Conservation (phyloP, 2,329 filamentous ascomycete genomes). For the Claviceps sp. region DNA sequence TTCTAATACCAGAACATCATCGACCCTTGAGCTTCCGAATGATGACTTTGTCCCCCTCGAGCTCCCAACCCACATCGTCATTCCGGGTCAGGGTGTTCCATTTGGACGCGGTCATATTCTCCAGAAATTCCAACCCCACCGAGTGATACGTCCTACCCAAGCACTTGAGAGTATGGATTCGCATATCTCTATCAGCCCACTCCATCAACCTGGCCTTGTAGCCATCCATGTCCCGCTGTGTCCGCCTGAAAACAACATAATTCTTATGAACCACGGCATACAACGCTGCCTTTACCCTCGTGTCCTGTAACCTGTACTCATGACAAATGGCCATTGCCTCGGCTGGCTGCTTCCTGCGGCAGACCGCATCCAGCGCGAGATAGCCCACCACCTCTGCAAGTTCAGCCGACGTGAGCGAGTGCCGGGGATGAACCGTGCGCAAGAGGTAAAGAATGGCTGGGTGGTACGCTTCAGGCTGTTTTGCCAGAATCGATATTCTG, state of each 20-base stretch:
- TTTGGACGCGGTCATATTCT: slow-evolving; percentile 50
- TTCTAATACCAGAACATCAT: not conserved
- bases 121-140: slow-evolving; percentile 55
- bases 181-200: slow-evolving; percentile 62
- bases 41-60: slow-evolving; percentile 59
- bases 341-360: slow-evolving; percentile 61
- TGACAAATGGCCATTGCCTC: slow-evolving; percentile 58
- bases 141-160: slow-evolving; percentile 69
- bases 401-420: slow-evolving; percentile 58
- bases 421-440: slow-evolving; percentile 51
- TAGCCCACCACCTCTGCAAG: slow-evolving; percentile 69
- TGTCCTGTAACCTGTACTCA: slow-evolving; percentile 47
- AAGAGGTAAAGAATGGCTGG: slow-evolving; percentile 74
- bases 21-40: slow-evolving; percentile 44
- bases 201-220: slow-evolving; percentile 70
- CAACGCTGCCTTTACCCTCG: slow-evolving; percentile 56
- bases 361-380: slow-evolving; percentile 76
- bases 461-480: slow-evolving; percentile 78
- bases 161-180: slow-evolving; percentile 70
- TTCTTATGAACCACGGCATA: slow-evolving; percentile 65
- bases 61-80: slow-evolving; percentile 74
- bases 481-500: slow-evolving; percentile 65
- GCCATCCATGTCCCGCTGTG: slow-evolving; percentile 62
- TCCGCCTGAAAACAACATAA: slow-evolving; percentile 64
- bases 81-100: slow-evolving; percentile 59